Conservation (phyloP, 2,329 filamentous ascomycete genomes). For the Neopestalotiopsis clavispora region DNA sequence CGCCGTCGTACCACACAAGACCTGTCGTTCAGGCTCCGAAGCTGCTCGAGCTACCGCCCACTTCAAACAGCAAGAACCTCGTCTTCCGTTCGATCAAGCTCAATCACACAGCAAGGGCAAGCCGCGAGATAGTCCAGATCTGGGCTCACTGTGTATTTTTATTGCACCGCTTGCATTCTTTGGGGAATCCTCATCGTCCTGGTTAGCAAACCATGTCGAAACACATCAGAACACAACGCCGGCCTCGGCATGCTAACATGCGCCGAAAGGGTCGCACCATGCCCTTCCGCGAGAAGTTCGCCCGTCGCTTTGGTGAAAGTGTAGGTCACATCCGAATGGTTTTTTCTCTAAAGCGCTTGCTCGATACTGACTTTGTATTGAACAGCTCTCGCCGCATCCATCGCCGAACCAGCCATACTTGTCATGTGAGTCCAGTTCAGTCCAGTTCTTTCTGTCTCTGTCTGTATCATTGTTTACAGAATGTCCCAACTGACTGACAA, state of each 20-base stretch:
- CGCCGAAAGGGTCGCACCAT: conserved; percentile 23
- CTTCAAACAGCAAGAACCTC: not conserved
- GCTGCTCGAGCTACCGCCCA: not conserved
- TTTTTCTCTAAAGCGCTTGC: conserved; percentile 12
- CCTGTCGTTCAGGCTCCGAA: not conserved
- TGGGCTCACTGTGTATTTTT: not conserved
- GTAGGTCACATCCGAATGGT: conserved; percentile 28
- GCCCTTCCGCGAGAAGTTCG: conserved; percentile 37
- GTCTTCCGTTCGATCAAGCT: not conserved
- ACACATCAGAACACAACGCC: conserved; percentile 3
- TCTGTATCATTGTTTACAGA: not conserved
- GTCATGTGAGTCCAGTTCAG: conserved; percentile 44
- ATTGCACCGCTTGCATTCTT: not conserved
- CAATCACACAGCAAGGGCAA: not conserved
- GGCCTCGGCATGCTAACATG: conserved; percentile 6
- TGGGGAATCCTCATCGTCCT: not conserved
- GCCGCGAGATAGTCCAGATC: not conserved
- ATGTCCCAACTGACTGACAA: conserved; percentile 12
- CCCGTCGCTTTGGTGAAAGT: conserved; percentile 37
- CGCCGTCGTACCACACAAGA: no score
- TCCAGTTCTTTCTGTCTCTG: not conserved
- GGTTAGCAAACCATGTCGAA: conserved; percentile 8
- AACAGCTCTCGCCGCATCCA: conserved; percentile 37
- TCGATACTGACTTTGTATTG: conserved; percentile 21
- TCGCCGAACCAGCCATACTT: conserved; percentile 48